Percentiles rank a stretch among this genome's conserved stretches.
Conservation (phyloP, 2,329 filamentous ascomycete species). For the Setomelanomma holmii region DNA sequence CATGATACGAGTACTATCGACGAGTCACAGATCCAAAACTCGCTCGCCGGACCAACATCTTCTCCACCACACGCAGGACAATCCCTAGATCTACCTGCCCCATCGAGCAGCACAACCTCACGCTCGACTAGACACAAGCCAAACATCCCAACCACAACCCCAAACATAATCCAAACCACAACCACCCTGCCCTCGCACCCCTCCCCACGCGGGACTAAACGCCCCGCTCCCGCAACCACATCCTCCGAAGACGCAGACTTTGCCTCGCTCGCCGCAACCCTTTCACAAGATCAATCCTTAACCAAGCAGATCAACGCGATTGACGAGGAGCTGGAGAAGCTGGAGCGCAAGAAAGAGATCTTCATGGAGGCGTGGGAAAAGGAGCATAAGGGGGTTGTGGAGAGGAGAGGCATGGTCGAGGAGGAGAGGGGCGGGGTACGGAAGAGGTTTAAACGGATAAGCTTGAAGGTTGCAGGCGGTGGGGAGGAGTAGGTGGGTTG, state of each 20-base stretch:
- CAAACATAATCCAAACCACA: neutral
- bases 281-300: slow-evolving; percentile 8
- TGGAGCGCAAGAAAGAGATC: slow-evolving; percentile 1
- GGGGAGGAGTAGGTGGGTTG: neutral
- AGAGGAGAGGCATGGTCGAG: neutral
- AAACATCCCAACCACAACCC: too few relatives aligned
- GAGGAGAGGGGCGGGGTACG: slow-evolving; percentile 6
- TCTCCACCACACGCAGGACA: neutral
- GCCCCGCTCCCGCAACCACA: slow-evolving; percentile 1
- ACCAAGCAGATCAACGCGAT: slow-evolving; percentile 13
- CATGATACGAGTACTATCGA: neutral
- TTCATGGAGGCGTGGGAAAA: slow-evolving; percentile 11
- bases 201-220: slow-evolving; percentile 5
- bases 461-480: slow-evolving; percentile 5
- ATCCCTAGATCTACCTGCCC: neutral
- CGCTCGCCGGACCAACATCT: neutral
- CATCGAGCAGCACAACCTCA: too few relatives aligned
- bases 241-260: slow-evolving; percentile 15
- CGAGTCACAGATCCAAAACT: neutral
- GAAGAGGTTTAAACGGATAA: slow-evolving; percentile 11
- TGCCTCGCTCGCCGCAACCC: slow-evolving; percentile 6
- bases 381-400: neutral
- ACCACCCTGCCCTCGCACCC: neutral
- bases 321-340: slow-evolving; percentile 10
- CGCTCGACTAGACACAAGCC: neutral